These are phyloP conservation scores for Colletotrichum cereale DNA, from an alignment of 2,329 filamentous ascomycete genomes.

Conservation along the genomic window DNA sequence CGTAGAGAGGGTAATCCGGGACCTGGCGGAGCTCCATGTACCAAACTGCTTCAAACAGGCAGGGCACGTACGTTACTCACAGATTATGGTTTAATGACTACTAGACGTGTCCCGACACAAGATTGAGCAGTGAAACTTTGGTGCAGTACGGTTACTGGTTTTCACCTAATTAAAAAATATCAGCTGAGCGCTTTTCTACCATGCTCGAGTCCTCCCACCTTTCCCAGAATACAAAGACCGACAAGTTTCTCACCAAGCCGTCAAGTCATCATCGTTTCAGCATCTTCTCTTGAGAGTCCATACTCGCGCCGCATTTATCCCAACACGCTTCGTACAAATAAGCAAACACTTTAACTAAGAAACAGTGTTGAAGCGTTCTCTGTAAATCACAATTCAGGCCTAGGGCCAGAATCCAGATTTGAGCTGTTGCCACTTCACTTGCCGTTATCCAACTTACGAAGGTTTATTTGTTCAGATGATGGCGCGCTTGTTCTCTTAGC, in stretches of 20 bases:
- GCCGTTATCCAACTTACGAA: not conserved
- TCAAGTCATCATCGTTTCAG: not conserved
- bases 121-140: not conserved
- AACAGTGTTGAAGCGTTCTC: not conserved
- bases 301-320: not conserved
- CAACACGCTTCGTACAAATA: not conserved
- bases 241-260: not conserved
- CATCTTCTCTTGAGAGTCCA: not conserved
- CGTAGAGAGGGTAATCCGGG: slow-evolving; percentile 1
- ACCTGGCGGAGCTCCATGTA: slow-evolving; percentile 1
- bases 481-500: not conserved
- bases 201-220: not conserved
- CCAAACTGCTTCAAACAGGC: not conserved
- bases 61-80: not conserved
- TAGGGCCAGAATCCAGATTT: not conserved
- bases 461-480: not conserved
- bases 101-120: not conserved
- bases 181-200: not conserved
- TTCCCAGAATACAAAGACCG: not conserved
- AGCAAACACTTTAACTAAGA: not conserved
- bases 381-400: not conserved
- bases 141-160: not conserved
- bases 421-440: no score
- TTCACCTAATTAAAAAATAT: not conserved
- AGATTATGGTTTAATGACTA: not conserved